Base-by-base conservation (phyloP, 2,329 filamentous ascomycete species). In the Bipolaris victoriae region DNA sequence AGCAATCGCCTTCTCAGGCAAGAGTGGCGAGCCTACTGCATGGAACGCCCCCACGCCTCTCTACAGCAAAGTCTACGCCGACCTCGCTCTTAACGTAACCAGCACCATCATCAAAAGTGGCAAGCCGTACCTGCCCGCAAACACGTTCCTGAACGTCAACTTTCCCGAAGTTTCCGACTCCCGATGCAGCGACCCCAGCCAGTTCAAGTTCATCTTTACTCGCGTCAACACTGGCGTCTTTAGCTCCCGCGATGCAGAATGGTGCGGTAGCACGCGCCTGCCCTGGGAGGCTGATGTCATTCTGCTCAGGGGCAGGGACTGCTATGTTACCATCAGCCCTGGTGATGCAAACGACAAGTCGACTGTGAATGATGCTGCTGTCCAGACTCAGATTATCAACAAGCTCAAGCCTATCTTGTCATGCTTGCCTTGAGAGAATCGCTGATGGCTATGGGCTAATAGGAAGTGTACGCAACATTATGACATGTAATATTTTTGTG, bases 111-210 rank as follows among this genome's bases (percentile, higher is more conserved):
- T 88, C 26, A 78, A 73, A 1, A 80, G 82, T 0, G 86, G 86
- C 37, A 79, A 79, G 37, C 88, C 89, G 0, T 90, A 88, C 67
- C 79, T 91, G 3, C 88, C 88, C 0, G 66, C 77, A 0, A 80
- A 82, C 44, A 80, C 84, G 2, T 90, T 82, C 71, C 80, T 91
- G 31, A 91, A 90, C 63, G 87, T 91, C 65, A 91, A 91, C 76
- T 89, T 89, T 66, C 85, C 86, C 5, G 73, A 79, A 55, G 82
- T 85, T 1, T 75, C 69, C 1, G 73, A 76, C 5, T 79, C 71
- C 0, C 71, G 73, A 49, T 90, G 88, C 76, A 80, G 77, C 11
- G 76, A 78, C 20, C 72, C 81, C 0, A 76, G 76, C 29, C 76
- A 87, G 52, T 89, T 89, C 79, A 81, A 82, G 64, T 91, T 85